A percentile compares a stretch with the other conserved stretches of the same genome.
These are phyloP conservation scores for Neurospora sp. DNA, from an alignment of 495 filamentous ascomycete genomes.

Conservation along the genomic window DNA sequence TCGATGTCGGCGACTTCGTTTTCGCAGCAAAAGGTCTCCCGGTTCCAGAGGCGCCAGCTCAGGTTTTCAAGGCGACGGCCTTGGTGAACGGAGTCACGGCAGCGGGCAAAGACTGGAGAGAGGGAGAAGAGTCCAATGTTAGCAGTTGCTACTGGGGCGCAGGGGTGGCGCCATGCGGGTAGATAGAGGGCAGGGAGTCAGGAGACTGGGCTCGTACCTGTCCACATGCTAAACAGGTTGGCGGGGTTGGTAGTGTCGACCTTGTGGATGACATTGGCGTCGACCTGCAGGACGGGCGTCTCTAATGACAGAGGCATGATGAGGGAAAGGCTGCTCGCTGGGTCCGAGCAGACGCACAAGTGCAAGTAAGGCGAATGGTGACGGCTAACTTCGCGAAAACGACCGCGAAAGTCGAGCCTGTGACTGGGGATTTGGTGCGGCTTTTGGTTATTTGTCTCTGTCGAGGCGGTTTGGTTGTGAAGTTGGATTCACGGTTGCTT, in stretches of 20 bases:
- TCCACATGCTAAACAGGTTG: conserved; percentile 96
- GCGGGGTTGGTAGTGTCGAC: conserved; percentile 87
- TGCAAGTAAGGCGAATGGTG: conserved; percentile 12
- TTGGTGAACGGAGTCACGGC: conserved; percentile 87
- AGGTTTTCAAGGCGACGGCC: conserved; percentile 89
- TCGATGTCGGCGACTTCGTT: conserved; percentile 25
- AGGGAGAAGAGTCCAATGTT: conserved; percentile 7
- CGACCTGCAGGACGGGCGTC: conserved; percentile 60
- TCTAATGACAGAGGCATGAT: conserved; percentile 28
- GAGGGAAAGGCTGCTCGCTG: conserved; percentile 19
- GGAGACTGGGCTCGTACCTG: conserved; percentile 51
- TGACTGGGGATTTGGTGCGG: background rate
- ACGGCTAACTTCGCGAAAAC: conserved; percentile 8
- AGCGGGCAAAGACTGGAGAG: conserved; percentile 86
- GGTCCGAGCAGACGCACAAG: conserved; percentile 16
- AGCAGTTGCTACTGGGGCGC: conserved; percentile 1
- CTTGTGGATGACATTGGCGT: conserved; percentile 80
- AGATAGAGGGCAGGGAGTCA: conserved; percentile 7
- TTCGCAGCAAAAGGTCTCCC: conserved; percentile 93
- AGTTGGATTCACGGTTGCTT: background rate
- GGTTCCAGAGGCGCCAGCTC: conserved; percentile 91
- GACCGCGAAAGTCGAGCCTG: conserved; percentile 12
- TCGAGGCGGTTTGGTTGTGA: background rate
- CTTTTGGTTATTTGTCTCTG: background rate
- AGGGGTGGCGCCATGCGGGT: conserved; percentile 7